Percentiles rank a stretch among this genome's conserved stretches.
Evolutionary conservation across 108 stramenopile species (phyloP).

Genomic region (Cyclotella atomus): DNA sequence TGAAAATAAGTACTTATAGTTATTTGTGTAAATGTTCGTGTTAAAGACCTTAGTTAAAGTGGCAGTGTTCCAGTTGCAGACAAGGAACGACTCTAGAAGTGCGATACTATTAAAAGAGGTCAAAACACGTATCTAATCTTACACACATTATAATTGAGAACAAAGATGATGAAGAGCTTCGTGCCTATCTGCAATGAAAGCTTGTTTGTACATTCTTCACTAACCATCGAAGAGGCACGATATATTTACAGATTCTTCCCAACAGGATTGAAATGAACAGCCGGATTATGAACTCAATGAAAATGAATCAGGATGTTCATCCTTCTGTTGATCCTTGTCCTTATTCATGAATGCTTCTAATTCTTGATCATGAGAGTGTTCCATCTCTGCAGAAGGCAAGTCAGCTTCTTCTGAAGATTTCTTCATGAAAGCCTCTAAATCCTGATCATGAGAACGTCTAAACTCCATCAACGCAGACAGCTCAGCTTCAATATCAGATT

Average conservation of each 20-base stretch:
- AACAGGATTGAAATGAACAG: background rate
- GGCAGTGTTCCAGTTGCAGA: too few species aligned
- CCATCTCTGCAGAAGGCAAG: too few species aligned
- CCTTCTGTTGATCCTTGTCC: background rate
- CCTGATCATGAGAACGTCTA: background rate
- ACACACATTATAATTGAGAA: background rate
- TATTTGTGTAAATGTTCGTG: background rate
- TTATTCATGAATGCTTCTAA: too few species aligned
- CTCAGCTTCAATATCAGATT: background rate
- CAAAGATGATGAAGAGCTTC: background rate
- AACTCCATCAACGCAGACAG: background rate
- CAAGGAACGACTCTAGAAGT: too few species aligned
- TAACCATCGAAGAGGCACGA: slow-evolving; percentile 3
- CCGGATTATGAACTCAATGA: background rate
- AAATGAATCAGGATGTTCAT: too few species aligned
- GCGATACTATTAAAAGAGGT: too few species aligned
- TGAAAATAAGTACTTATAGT: too few species aligned
- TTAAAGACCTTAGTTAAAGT: too few species aligned
- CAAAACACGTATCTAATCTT: too few species aligned
- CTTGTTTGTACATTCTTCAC: slow-evolving; percentile 4
- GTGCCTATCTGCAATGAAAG: background rate
- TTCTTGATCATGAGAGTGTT: too few species aligned
- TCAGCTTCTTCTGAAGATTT: too few species aligned
- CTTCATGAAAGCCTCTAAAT: slow-evolving; percentile 5
- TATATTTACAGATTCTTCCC: background rate